Percentiles rank a stretch among this genome's conserved stretches.
Evolutionary conservation across 208 protist species (phyloP).

Genomic region (Zelonia costaricensis): DNA sequence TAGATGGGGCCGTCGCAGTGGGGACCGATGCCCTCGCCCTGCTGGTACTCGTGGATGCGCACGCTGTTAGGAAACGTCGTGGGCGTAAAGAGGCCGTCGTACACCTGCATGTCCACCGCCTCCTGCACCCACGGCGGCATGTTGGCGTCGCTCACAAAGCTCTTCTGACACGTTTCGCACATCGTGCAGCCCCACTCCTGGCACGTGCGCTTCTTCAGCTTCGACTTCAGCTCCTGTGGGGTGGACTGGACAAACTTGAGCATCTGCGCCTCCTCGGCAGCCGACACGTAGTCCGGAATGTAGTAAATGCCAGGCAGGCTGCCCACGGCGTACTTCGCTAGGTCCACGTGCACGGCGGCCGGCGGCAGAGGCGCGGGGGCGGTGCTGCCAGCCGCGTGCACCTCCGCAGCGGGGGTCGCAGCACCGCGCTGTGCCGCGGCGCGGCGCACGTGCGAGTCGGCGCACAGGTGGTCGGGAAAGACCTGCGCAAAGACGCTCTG

Average conservation of each 20-base stretch:
- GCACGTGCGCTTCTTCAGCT: slow-evolving; percentile 79
- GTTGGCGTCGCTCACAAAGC: slow-evolving; percentile 87
- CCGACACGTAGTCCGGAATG: slow-evolving; percentile 87
- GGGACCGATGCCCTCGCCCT: slow-evolving; percentile 81
- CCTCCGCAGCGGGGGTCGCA: too few species aligned
- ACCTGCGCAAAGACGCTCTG: slow-evolving; percentile 61
- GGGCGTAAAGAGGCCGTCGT: slow-evolving; percentile 88
- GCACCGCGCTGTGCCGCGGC: slow-evolving; percentile 15
- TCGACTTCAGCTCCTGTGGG: slow-evolving; percentile 74
- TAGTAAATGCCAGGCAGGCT: slow-evolving; percentile 81
- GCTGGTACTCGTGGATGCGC: slow-evolving; percentile 91
- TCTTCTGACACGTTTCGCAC: slow-evolving; percentile 85
- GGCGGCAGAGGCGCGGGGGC: background rate
- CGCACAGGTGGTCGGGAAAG: slow-evolving; percentile 63
- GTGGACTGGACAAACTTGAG: slow-evolving; percentile 57
- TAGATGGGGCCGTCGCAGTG: slow-evolving; percentile 93
- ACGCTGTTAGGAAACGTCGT: slow-evolving; percentile 91
- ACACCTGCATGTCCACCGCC: slow-evolving; percentile 77
- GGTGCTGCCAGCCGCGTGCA: background rate
- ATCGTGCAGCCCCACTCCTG: slow-evolving; percentile 93
- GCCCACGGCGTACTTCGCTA: slow-evolving; percentile 68
- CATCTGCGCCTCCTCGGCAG: slow-evolving; percentile 76
- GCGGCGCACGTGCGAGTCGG: slow-evolving; percentile 56
- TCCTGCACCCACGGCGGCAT: slow-evolving; percentile 86
- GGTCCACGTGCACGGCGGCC: slow-evolving; percentile 45